Base-by-base conservation (phyloP, 2,329 filamentous ascomycete genomes). In the Sarocladium brachiariae region DNA sequence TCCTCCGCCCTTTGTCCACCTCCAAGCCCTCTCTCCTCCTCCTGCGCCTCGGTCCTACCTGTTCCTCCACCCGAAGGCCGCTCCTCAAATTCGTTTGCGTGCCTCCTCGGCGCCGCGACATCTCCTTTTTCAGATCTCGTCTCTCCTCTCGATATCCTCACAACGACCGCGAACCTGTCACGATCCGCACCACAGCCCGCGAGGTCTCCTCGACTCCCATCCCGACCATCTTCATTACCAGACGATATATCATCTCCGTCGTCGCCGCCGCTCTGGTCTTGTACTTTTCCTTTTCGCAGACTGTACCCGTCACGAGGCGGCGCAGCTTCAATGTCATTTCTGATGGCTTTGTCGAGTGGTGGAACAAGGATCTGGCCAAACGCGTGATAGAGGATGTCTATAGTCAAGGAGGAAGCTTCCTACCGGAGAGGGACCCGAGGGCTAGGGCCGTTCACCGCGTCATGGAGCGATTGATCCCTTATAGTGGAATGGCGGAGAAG, bases 261-360 rank as follows among this genome's bases (percentile, higher is more conserved):
- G 63, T 71, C 14, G 59, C 65, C n/a, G 71, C 67, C 38, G 78
- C 75, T 3, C 59, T 73, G 2, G 61, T 62, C 8, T 82, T 89
- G 62, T 90, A 89, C 70, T 71, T 82, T 51, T 74, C 70, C 61
- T 85, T 90, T 62, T 70, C 87, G 37, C 84, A 92, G 64, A 78
- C 77, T 27, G 86, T 91, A 13, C 86, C 87, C 2, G 77, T 89
- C 6, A 86, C 82, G 4, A 84, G 85, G 0, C 78, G 88, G 8
- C 73, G 74, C 58, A 77, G 87, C 31, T 92, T 92, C 76, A 91
- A 90, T 64, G 71, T 72, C 19, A 64, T 72, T 5, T 81, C 88
- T 50, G 73, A 76, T 46, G 64, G 73, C 51, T 71, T 81, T 60
- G 81, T 83, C 58, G 68, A 75, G 54, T 67, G 75, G 51, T 53